These are phyloP conservation scores for Aspergillus eucalypticola DNA, from an alignment of 2,329 filamentous ascomycete species.

Conservation along the genomic window DNA sequence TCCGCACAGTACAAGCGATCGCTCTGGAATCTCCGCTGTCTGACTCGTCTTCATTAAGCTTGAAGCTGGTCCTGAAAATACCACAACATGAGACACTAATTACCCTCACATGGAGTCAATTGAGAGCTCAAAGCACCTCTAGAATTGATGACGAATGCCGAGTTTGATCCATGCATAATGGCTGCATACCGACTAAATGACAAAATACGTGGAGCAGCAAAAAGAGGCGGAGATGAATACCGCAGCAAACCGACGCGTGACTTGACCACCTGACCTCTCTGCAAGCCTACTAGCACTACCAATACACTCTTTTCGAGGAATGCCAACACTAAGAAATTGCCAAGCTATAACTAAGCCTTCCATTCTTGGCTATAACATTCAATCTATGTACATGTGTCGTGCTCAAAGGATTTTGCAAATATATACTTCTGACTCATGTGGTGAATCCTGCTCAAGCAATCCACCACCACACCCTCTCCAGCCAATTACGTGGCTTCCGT, in stretches of 20 bases:
- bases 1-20: neutral
- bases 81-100: too few species aligned
- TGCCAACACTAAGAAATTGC: neutral
- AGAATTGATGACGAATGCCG: too few species aligned
- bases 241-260: neutral
- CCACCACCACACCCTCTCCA: constrained; percentile 51
- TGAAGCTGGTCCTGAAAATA: too few species aligned
- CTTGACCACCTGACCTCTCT: neutral
- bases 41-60: too few species aligned
- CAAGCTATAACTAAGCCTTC: neutral
- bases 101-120: too few species aligned
- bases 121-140: too few species aligned
- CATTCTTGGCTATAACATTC: neutral
- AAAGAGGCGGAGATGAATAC: neutral
- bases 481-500: constrained; percentile 42
- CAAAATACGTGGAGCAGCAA: neutral
- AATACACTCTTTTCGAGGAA: neutral
- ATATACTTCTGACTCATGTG: neutral
- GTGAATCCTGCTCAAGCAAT: constrained; percentile 29
- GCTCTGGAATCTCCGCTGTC: too few species aligned
- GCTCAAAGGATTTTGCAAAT: neutral
- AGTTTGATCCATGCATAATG: too few species aligned
- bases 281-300: too few species aligned
- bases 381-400: neutral
- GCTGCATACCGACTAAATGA: neutral